A percentile compares a stretch with the other conserved stretches of the same genome.
phyloP scores from a whole-genome alignment of 2,329 filamentous ascomycete species.

The Colletotrichum sp. region DNA sequence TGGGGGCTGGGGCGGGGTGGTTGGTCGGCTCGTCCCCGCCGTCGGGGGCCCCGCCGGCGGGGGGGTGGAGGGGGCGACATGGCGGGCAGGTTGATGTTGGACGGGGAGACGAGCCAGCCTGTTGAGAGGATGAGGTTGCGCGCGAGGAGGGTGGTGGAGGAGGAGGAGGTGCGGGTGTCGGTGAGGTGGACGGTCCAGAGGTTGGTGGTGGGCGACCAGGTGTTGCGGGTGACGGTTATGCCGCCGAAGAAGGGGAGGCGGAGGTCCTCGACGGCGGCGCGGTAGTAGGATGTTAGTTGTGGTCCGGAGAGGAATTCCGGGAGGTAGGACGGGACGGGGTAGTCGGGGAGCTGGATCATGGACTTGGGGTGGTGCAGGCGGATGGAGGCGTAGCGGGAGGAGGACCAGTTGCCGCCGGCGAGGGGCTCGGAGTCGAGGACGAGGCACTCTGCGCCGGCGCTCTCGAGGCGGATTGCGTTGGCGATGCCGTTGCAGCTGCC shows the following conservation, averaged over 20 bases:
- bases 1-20: too few relatives aligned
- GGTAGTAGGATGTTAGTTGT: not conserved
- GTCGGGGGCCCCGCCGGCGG: too few relatives aligned
- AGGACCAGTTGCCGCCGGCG: constrained; percentile 10
- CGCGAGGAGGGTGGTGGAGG: constrained; percentile 22
- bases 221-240: not conserved
- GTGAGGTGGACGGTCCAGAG: too few relatives aligned
- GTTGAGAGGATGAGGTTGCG: constrained; percentile 52
- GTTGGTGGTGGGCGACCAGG: not conserved
- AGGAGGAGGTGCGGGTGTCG: not conserved
- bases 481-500: constrained; percentile 16
- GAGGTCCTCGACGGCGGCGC: not conserved
- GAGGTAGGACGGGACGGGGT: not conserved
- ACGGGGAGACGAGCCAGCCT: constrained; percentile 41
- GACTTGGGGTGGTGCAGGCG: not conserved
- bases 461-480: constrained; percentile 5
- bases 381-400: not conserved
- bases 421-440: not conserved
- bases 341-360: constrained; percentile 7
- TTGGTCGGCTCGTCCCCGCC: too few relatives aligned
- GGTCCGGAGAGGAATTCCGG: not conserved
- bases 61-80: not conserved
- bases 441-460: not conserved
- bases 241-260: constrained; percentile 7
- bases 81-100: too few relatives aligned